Evolutionary conservation across 2,329 filamentous ascomycete species (phyloP).

Genomic region (Cercospora brassicicola): DNA sequence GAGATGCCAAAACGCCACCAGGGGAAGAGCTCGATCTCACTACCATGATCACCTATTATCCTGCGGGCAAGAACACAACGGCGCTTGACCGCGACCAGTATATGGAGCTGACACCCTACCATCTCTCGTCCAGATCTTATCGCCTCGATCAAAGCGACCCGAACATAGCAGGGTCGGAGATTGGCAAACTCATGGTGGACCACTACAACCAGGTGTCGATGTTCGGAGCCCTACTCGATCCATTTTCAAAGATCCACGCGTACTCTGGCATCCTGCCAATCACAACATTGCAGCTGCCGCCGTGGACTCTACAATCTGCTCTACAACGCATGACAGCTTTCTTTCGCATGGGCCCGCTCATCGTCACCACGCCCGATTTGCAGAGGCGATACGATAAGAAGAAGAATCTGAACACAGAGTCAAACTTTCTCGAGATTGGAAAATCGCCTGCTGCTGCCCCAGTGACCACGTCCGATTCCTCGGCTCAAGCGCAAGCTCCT

Average conservation of each 20-base stretch:
- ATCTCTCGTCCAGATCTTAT: not conserved
- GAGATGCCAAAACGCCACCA: not conserved
- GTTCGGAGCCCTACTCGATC: conserved; percentile 6
- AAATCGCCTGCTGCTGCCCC: not conserved
- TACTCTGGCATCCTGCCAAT: conserved; percentile 18
- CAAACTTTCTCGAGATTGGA: not conserved
- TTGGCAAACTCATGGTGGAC: not conserved
- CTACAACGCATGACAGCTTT: conserved; percentile 13
- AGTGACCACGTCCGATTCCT: too few species aligned
- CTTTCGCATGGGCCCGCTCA: conserved; percentile 10
- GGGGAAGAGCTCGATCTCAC: not conserved
- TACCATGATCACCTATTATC: conserved; percentile 5
- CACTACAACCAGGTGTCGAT: not conserved
- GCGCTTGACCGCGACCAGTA: not conserved
- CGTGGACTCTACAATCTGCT: conserved; percentile 13
- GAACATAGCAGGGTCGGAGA: not conserved
- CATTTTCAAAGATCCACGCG: conserved; percentile 9
- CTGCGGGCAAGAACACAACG: not conserved
- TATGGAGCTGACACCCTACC: not conserved
- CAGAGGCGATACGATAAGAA: not conserved
- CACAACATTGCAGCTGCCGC: conserved; percentile 7
- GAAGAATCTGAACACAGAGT: not conserved
- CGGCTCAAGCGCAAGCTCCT: not conserved
- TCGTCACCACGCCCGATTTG: conserved; percentile 6
- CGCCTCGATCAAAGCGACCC: not conserved